phyloP scores from a whole-genome alignment of 2,329 filamentous ascomycete genomes.

The Boeremia lycopersici region DNA sequence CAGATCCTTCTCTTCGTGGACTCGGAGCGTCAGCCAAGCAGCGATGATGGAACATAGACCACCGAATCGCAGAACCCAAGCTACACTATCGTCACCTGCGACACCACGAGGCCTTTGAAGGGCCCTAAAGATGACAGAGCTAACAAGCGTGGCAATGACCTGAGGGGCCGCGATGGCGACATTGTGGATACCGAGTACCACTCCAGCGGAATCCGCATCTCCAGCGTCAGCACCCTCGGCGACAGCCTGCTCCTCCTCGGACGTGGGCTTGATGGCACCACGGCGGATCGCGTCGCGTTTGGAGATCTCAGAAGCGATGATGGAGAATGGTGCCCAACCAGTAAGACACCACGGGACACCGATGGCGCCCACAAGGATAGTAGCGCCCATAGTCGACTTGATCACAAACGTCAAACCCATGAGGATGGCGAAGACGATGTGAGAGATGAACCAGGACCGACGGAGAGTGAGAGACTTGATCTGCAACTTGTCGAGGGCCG shows the following conservation, averaged over 20 bases:
- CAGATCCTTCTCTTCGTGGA: conserved; percentile 64
- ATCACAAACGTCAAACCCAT: conserved; percentile 88
- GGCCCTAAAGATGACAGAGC: conserved; percentile 80
- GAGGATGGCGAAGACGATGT: conserved; percentile 79
- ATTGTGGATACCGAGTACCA: conserved; percentile 94
- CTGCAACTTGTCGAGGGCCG: conserved; percentile 65
- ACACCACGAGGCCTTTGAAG: conserved; percentile 86
- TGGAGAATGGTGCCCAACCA: conserved; percentile 92
- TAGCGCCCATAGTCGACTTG: conserved; percentile 71
- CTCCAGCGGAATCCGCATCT: conserved; percentile 77
- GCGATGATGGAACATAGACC: conserved; percentile 79
- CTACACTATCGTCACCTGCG: conserved; percentile 84
- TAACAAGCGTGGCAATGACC: conserved; percentile 84
- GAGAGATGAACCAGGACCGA: conserved; percentile 82
- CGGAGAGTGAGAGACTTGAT: conserved; percentile 87
- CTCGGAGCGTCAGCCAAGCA: conserved; percentile 71
- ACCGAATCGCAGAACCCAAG: conserved; percentile 83
- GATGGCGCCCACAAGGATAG: conserved; percentile 76
- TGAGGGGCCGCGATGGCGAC: conserved; percentile 92
- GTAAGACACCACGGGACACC: conserved; percentile 93
- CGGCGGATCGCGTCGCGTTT: conserved; percentile 74
- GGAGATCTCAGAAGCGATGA: conserved; percentile 91
- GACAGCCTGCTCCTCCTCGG: conserved; percentile 48
- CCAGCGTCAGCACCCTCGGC: conserved; percentile 59
- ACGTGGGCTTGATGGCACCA: conserved; percentile 51